phyloP scores from a whole-genome alignment of 805 yeast genomes.

The Vanderwaltozyma verrucispora region DNA sequence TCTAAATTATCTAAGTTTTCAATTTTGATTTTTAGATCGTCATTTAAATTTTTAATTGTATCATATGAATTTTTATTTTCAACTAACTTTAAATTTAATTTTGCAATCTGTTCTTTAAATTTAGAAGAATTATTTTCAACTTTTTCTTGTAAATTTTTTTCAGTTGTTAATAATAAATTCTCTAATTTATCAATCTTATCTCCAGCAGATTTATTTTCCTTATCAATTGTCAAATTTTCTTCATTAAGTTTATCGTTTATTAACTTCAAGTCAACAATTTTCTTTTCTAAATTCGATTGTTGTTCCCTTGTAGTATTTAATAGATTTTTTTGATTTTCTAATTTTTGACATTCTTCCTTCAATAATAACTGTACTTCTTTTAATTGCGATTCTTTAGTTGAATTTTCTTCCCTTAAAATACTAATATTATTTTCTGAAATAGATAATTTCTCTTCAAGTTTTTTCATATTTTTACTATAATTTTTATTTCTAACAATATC shows the following conservation, averaged over 20 bases:
- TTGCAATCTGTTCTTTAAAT: slow-evolving; percentile 26
- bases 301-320: slow-evolving; percentile 35
- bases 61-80: slow-evolving; percentile 23
- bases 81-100: slow-evolving; percentile 16
- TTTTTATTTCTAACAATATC: slow-evolving; percentile 49
- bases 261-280: slow-evolving; percentile 13
- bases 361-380: slow-evolving; percentile 26
- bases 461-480: slow-evolving; percentile 44
- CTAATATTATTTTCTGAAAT: slow-evolving; percentile 27
- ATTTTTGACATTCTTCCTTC: slow-evolving; percentile 32
- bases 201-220: slow-evolving; percentile 11
- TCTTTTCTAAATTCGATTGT: slow-evolving; percentile 27
- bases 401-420: slow-evolving; percentile 21
- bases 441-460: slow-evolving; percentile 38
- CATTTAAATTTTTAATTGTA: slow-evolving; percentile 1
- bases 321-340: slow-evolving; percentile 39
- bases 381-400: slow-evolving; percentile 23
- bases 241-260: slow-evolving; percentile 19
- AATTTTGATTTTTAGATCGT: slow-evolving; percentile 41
- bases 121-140: slow-evolving; percentile 42
- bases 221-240: slow-evolving; percentile 16
- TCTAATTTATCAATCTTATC: slow-evolving; percentile 16
- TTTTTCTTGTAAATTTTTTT: slow-evolving; percentile 33
- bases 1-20: slow-evolving; percentile 33
- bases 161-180: slow-evolving; percentile 6